A percentile compares a stretch with the other conserved stretches of the same genome.
These are phyloP conservation scores for Pulveroboletus sp. DNA, from an alignment of 768 basidiomycete species.

Conservation along the genomic window DNA sequence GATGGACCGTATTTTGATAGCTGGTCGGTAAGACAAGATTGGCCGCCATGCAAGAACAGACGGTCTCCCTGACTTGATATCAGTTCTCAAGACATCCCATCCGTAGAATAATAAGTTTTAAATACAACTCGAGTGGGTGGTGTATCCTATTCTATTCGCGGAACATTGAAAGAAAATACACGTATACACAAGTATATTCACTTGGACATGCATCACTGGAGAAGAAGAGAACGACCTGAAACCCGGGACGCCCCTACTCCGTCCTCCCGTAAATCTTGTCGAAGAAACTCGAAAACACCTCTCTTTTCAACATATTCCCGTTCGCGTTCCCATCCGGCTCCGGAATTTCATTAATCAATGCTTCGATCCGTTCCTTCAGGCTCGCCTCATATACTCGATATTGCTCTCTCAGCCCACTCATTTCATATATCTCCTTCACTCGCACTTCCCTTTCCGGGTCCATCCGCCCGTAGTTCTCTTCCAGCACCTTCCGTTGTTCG, in stretches of 20 bases:
- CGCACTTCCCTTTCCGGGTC: not conserved
- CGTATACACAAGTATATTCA: not conserved
- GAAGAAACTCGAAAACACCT: not conserved
- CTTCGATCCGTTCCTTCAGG: not conserved
- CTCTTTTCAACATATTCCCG: not conserved
- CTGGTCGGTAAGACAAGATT: too few species aligned
- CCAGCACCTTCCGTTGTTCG: not conserved
- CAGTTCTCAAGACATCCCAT: too few species aligned
- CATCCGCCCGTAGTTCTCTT: not conserved
- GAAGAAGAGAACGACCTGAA: not conserved
- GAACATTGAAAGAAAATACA: not conserved
- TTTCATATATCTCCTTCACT: slow-evolving; percentile 2
- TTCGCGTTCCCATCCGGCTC: not conserved
- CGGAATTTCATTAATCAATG: not conserved
- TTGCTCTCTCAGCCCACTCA: not conserved
- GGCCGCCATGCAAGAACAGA: too few species aligned
- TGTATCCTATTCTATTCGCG: not conserved
- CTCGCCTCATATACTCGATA: not conserved
- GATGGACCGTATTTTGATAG: too few species aligned
- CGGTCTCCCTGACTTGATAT: not conserved
- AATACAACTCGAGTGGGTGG: not conserved
- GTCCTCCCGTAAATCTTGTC: not conserved
- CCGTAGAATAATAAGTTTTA: not conserved
- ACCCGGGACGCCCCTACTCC: not conserved
- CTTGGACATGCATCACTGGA: too few species aligned